Conservation (phyloP, 305 asterid genomes). For the Solanum hybrid region DNA sequence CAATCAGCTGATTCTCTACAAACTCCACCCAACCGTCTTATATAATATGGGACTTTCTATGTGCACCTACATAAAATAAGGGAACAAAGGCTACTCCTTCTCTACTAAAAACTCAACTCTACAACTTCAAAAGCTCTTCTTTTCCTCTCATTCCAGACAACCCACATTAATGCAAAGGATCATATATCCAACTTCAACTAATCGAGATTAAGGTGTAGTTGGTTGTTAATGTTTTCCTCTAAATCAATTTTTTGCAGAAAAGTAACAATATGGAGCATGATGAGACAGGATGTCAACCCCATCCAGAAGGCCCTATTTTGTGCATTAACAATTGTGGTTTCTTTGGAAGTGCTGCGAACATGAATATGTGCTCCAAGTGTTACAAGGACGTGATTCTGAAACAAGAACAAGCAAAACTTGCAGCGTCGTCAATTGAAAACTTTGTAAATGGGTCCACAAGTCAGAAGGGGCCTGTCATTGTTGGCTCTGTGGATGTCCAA, state of each 20-base stretch:
- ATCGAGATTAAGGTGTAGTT: background rate
- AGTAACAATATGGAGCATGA: constrained; percentile 27
- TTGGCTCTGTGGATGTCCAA: constrained; percentile 9
- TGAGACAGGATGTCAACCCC: constrained; percentile 39
- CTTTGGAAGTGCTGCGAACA: constrained; percentile 39
- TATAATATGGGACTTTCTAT: background rate
- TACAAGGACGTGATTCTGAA: constrained; percentile 33
- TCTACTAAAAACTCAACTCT: background rate
- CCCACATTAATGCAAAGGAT: background rate
- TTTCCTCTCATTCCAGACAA: background rate
- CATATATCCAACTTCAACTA: background rate
- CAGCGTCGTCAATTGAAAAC: constrained; percentile 31
- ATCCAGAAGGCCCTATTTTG: constrained; percentile 33
- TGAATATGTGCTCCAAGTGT: constrained; percentile 46
- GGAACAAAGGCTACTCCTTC: background rate
- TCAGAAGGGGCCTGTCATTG: constrained; percentile 13
- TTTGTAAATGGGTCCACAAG: constrained; percentile 26
- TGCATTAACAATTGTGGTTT: constrained; percentile 17
- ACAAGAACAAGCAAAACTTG: constrained; percentile 33
- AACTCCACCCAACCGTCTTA: background rate
- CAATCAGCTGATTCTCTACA: background rate
- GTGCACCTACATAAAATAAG: background rate
- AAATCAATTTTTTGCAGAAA: constrained; percentile 12
- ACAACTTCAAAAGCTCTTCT: background rate
- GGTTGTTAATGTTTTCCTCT: background rate